Conservation (phyloP, 2,329 filamentous ascomycete species). For the Colletotrichum theobromicola region DNA sequence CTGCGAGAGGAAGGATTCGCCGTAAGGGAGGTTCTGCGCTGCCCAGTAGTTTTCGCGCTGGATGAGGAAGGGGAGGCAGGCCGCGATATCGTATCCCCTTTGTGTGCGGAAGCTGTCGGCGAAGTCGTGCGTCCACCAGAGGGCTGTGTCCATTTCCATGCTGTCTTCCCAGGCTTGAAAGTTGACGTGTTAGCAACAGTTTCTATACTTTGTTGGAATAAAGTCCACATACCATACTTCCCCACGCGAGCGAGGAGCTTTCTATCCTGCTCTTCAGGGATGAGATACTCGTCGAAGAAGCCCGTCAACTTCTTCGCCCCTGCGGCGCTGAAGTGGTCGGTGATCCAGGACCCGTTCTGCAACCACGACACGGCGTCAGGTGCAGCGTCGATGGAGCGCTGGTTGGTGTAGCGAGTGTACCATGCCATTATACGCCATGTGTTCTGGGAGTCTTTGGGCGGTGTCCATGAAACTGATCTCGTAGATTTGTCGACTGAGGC, state of each 20-base stretch:
- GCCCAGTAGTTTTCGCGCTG: slow-evolving; percentile 25
- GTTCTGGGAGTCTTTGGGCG: background rate
- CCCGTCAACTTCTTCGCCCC: slow-evolving; percentile 27
- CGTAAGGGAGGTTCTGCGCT: slow-evolving; percentile 23
- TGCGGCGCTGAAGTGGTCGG: slow-evolving; percentile 28
- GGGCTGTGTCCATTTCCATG: slow-evolving; percentile 27
- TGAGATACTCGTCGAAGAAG: slow-evolving; percentile 29
- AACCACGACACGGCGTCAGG: slow-evolving; percentile 7
- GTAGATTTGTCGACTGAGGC: background rate
- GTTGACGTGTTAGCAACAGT: background rate
- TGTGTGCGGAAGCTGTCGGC: slow-evolving; percentile 12
- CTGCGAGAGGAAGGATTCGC: slow-evolving; percentile 23
- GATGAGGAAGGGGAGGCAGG: slow-evolving; percentile 27
- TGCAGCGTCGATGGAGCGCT: slow-evolving; percentile 21
- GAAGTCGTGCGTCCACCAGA: slow-evolving; percentile 28
- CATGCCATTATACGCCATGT: slow-evolving; percentile 24
- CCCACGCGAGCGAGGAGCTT: slow-evolving; percentile 20
- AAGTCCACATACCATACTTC: slow-evolving; percentile 24
- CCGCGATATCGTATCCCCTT: slow-evolving; percentile 22
- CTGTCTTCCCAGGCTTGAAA: slow-evolving; percentile 30
- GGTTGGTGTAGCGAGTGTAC: slow-evolving; percentile 27
- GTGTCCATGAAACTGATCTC: slow-evolving; percentile 13
- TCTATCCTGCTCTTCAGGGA: slow-evolving; percentile 19
- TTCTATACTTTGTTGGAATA: background rate
- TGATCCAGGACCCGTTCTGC: slow-evolving; percentile 29